Evolutionary conservation across 306 rosid species (phyloP).

Genomic region (Dalbergia oliveri): DNA sequence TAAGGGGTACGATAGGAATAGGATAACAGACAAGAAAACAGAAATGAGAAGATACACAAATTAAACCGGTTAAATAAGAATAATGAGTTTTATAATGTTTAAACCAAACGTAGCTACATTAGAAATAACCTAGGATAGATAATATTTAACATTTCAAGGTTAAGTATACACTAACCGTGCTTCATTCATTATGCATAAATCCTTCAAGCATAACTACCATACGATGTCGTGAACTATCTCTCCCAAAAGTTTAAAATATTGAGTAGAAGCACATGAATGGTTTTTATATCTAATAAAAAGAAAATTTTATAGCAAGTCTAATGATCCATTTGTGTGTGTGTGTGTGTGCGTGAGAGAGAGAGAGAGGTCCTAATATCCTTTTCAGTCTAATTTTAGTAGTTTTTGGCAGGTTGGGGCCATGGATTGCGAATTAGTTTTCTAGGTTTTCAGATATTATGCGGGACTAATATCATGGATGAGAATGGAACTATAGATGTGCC

Average conservation of each 20-base stretch:
- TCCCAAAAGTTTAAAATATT: too few species aligned
- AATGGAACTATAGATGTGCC: background rate
- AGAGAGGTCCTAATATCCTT: background rate
- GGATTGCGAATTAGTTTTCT: background rate
- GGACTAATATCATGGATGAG: slow-evolving; percentile 23
- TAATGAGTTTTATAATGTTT: slow-evolving; percentile 1
- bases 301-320: slow-evolving; percentile 16
- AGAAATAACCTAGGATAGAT: slow-evolving; percentile 20
- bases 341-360: background rate
- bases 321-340: background rate
- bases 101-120: slow-evolving; percentile 28
- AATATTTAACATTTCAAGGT: background rate
- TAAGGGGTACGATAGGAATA: slow-evolving; percentile 36
- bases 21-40: slow-evolving; percentile 20
- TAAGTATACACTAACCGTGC: slow-evolving; percentile 12
- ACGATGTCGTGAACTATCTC: too few species aligned
- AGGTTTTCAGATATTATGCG: background rate
- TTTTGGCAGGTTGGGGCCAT: background rate
- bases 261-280: too few species aligned
- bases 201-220: slow-evolving; percentile 15
- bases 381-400: slow-evolving; percentile 10
- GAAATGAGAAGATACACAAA: slow-evolving; percentile 24
- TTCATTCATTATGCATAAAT: background rate
- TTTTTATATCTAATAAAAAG: background rate
- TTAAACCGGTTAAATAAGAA: slow-evolving; percentile 27